phyloP scores from a whole-genome alignment of 345 rosid genomes.

The Nephelium lappaceum region DNA sequence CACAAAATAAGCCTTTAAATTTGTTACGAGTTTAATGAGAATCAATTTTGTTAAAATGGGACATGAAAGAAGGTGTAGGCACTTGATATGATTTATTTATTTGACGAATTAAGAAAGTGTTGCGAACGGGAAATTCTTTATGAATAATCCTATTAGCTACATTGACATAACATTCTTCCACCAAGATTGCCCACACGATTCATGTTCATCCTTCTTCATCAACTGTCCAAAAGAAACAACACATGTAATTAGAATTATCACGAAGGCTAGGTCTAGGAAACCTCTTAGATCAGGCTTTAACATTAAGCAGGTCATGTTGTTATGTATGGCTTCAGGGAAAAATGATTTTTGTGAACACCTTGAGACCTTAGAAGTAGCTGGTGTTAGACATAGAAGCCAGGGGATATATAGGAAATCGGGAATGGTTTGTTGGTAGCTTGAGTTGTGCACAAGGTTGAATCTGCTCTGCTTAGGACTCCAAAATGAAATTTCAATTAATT shows the following conservation, averaged over 20 bases:
- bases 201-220: neutral
- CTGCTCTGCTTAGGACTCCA: neutral
- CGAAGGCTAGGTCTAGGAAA: neutral
- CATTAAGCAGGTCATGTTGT: neutral
- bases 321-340: neutral
- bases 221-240: neutral
- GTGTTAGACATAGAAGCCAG: neutral
- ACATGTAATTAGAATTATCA: neutral
- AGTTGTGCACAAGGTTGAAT: neutral
- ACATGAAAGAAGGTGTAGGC: neutral
- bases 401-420: neutral
- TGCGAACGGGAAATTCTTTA: neutral
- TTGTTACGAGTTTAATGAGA: neutral
- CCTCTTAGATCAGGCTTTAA: neutral
- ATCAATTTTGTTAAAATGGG: neutral
- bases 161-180: neutral
- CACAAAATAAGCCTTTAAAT: neutral
- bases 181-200: neutral
- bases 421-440: neutral
- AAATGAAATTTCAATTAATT: slow-evolving; percentile 6
- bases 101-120: neutral
- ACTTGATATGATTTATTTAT: neutral
- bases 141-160: neutral
- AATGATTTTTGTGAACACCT: neutral
- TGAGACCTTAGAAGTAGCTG: neutral